phyloP scores from a whole-genome alignment of 208 protist genomes.

The Crithidia mellificae region DNA sequence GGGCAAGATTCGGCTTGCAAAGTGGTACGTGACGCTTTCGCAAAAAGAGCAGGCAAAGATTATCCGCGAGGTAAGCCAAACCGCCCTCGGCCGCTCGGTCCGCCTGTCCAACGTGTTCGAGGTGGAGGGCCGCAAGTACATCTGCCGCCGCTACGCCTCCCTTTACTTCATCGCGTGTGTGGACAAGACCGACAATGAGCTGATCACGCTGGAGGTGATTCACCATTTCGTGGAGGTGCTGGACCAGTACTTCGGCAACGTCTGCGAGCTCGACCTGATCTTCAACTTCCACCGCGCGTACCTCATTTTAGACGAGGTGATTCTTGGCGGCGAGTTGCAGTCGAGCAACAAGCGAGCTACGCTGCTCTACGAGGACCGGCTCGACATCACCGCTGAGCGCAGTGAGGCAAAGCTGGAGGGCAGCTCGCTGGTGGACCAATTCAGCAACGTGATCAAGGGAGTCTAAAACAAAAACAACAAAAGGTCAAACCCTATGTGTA shows the following conservation, averaged over 20 bases:
- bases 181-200: conserved; percentile 97
- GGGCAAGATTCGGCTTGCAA: conserved; percentile 96
- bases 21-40: conserved; percentile 95
- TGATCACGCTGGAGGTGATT: conserved; percentile 95
- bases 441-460: conserved; percentile 33
- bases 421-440: conserved; percentile 33
- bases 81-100: conserved; percentile 88
- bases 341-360: conserved; percentile 93
- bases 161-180: conserved; percentile 97
- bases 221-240: conserved; percentile 90
- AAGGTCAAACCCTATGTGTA: too few relatives aligned
- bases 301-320: conserved; percentile 98
- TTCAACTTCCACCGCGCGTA: conserved; percentile 99
- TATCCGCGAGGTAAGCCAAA: conserved; percentile 90
- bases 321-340: conserved; percentile 97
- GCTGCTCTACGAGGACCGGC: conserved; percentile 87
- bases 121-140: conserved; percentile 95
- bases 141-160: conserved; percentile 97
- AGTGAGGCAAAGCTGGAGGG: conserved; percentile 58
- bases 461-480: too few relatives aligned
- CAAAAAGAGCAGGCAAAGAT: conserved; percentile 94
- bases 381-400: conserved; percentile 92
- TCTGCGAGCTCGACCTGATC: conserved; percentile 99
- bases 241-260: conserved; percentile 93
- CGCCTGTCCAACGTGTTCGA: conserved; percentile 98